A percentile compares a stretch with the other conserved stretches of the same genome.
Conservation (phyloP, 495 filamentous ascomycete genomes). For the Usnea hakonensis region DNA sequence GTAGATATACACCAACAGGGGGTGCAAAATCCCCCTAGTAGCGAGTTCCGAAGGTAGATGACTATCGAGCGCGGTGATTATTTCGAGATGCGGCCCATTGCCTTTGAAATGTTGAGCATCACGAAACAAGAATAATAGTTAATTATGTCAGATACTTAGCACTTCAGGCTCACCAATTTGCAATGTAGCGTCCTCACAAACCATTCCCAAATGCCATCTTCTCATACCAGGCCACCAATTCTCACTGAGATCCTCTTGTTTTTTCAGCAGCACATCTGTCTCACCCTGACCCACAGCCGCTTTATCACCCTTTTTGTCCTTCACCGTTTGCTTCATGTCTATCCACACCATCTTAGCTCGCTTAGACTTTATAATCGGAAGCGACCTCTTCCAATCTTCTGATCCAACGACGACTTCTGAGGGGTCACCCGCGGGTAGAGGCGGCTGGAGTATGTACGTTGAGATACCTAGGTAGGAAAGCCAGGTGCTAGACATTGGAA, state of each 20-base stretch:
- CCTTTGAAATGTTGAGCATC: too few relatives aligned
- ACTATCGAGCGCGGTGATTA: not conserved
- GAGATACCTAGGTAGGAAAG: conserved; percentile 32
- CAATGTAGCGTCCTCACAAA: conserved; percentile 36
- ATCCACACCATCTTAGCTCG: conserved; percentile 31
- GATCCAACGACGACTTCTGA: conserved; percentile 30
- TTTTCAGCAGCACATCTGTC: conserved; percentile 12
- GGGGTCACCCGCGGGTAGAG: conserved; percentile 33
- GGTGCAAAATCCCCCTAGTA: too few relatives aligned
- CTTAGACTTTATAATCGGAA: conserved; percentile 22
- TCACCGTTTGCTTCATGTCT: conserved; percentile 31
- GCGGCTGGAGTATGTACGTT: conserved; percentile 36
- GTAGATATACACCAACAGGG: too few relatives aligned
- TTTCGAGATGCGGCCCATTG: not conserved
- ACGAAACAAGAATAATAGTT: too few relatives aligned
- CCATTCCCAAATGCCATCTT: conserved; percentile 38
- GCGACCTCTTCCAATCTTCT: conserved; percentile 28
- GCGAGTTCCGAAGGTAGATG: not conserved
- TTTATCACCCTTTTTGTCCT: conserved; percentile 15
- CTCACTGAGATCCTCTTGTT: conserved; percentile 20
- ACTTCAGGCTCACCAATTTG: conserved; percentile 28
- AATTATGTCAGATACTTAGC: not conserved
- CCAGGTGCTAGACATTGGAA: conserved; percentile 34
- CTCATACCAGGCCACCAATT: conserved; percentile 42
- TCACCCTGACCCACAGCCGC: conserved; percentile 18